phyloP scores from a whole-genome alignment of 2,329 filamentous ascomycete genomes.

The Zarea fungicola region DNA sequence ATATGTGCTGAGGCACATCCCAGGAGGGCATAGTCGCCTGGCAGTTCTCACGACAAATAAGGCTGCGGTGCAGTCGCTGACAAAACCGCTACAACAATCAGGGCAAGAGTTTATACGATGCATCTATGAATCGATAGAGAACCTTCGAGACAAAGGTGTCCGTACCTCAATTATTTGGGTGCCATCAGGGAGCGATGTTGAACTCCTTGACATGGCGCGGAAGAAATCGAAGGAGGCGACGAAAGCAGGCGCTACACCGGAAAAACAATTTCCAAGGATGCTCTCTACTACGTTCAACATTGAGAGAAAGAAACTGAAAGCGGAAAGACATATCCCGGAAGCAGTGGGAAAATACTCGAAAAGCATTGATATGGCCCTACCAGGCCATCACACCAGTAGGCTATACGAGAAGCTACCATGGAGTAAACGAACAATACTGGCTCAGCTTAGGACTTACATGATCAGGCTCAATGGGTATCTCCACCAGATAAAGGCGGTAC shows the following conservation, averaged over 20 bases:
- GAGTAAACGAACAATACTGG: slow-evolving; percentile 18
- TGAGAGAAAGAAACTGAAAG: slow-evolving; percentile 5
- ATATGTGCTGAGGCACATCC: slow-evolving; percentile 6
- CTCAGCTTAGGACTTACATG: slow-evolving; percentile 18
- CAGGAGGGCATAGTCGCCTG: slow-evolving; percentile 9
- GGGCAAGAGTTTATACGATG: slow-evolving; percentile 17
- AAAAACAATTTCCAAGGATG: slow-evolving; percentile 13
- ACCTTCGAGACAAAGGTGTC: not conserved
- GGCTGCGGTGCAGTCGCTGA: slow-evolving; percentile 13
- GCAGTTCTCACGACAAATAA: slow-evolving; percentile 16
- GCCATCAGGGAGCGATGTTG: slow-evolving; percentile 9
- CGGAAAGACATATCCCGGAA: slow-evolving; percentile 13
- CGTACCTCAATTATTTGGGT: slow-evolving; percentile 9
- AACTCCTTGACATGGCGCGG: slow-evolving; percentile 13
- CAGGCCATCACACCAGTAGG: slow-evolving; percentile 15
- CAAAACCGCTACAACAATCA: slow-evolving; percentile 16
- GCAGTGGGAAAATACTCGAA: slow-evolving; percentile 16
- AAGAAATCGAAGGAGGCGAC: slow-evolving; percentile 12
- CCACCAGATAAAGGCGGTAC: not conserved
- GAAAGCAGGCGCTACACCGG: slow-evolving; percentile 8
- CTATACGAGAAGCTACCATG: slow-evolving; percentile 17
- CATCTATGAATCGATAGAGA: slow-evolving; percentile 16
- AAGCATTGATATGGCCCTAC: slow-evolving; percentile 16
- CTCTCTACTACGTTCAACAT: slow-evolving; percentile 14
- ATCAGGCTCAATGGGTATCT: slow-evolving; percentile 16